These are phyloP conservation scores for Candida dajiaensis DNA, from an alignment of 805 yeast genomes.

Conservation along the genomic window DNA sequence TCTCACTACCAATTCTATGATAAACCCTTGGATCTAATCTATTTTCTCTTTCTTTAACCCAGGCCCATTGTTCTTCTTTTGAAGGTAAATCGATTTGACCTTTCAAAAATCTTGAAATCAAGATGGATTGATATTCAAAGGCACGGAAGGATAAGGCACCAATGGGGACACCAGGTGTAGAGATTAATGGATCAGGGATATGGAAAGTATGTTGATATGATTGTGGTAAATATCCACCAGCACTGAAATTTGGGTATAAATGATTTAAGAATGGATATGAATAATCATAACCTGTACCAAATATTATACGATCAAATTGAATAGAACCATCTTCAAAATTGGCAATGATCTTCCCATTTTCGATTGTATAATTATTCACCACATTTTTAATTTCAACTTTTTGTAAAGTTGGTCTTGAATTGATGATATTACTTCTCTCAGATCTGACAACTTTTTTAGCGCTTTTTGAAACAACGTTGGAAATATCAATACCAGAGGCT, in stretches of 20 bases:
- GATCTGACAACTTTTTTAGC: conserved; percentile 48
- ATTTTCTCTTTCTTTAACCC: conserved; percentile 24
- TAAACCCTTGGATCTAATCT: conserved; percentile 13
- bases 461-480: conserved; percentile 32
- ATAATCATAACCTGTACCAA: conserved; percentile 64
- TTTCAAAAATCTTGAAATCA: conserved; percentile 49
- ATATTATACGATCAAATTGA: conserved; percentile 48
- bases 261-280: conserved; percentile 28
- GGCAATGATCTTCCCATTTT: conserved; percentile 35
- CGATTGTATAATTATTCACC: conserved; percentile 6
- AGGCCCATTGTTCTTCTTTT: conserved; percentile 30
- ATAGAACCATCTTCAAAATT: conserved; percentile 36
- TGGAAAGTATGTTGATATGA: conserved; percentile 39
- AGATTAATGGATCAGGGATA: conserved; percentile 40
- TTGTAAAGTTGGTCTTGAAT: conserved; percentile 2
- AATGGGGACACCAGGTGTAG: conserved; percentile 32
- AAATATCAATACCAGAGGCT: conserved; percentile 36
- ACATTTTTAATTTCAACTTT: conserved; percentile 4
- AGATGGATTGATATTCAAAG: conserved; percentile 43
- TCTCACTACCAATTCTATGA: conserved; percentile 30
- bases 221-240: conserved; percentile 22
- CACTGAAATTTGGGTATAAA: conserved; percentile 11
- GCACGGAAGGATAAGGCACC: conserved; percentile 42
- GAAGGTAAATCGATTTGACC: conserved; percentile 33
- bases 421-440: conserved; percentile 5